Evolutionary conservation across 306 rosid species (phyloP).

Genomic region (Prunus dulcis): DNA sequence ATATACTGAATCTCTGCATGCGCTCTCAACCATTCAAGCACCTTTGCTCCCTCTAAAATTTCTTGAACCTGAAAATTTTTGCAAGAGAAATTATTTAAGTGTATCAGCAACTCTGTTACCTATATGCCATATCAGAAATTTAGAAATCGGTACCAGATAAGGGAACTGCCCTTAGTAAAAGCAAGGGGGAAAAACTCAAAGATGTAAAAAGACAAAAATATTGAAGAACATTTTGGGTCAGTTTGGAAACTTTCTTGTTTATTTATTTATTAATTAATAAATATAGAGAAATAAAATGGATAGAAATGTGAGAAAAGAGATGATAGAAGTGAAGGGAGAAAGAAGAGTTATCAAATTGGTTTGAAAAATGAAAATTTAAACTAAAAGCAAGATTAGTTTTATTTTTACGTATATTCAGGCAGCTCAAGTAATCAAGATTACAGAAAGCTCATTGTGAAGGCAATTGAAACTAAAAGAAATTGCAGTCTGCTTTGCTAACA

Average conservation of each 20-base stretch:
- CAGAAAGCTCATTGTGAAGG: not conserved
- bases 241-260: not conserved
- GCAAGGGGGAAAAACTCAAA: not conserved
- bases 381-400: not conserved
- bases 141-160: not conserved
- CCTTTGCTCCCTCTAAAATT: conserved; percentile 95
- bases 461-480: not conserved
- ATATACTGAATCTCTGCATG: conserved; percentile 66
- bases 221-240: not conserved
- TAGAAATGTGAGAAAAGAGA: not conserved
- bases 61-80: conserved; percentile 76
- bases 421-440: not conserved
- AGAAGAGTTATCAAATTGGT: not conserved
- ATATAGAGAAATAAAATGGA: not conserved
- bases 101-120: not conserved
- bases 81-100: not conserved
- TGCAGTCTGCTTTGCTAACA: conserved; percentile 13
- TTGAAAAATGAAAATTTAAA: not conserved
- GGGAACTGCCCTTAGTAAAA: too few relatives aligned
- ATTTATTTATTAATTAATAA: not conserved
- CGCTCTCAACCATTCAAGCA: conserved; percentile 95
- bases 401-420: not conserved
- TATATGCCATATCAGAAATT: not conserved
- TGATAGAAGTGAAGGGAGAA: not conserved
- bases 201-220: not conserved